Evolutionary conservation across 2,329 filamentous ascomycete genomes (phyloP).

Genomic region (Beauveria varroae): DNA sequence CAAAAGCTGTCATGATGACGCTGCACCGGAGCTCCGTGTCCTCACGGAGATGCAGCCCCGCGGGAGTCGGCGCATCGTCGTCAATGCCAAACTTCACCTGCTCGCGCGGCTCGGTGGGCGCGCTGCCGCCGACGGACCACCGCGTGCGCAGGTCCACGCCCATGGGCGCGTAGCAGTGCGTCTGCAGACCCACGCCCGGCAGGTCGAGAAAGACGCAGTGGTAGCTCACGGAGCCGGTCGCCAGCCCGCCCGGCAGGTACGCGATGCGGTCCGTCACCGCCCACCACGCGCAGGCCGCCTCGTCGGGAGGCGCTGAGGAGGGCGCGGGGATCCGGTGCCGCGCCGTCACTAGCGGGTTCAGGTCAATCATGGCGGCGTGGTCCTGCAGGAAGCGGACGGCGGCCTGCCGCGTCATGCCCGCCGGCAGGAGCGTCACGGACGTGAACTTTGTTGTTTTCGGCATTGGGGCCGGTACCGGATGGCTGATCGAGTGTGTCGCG

Average conservation of each 20-base stretch:
- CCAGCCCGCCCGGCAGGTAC: constrained; percentile 58
- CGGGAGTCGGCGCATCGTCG: constrained; percentile 44
- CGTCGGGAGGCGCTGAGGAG: constrained; percentile 57
- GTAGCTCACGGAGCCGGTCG: constrained; percentile 50
- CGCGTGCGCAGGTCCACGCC: constrained; percentile 71
- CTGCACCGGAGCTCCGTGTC: constrained; percentile 78
- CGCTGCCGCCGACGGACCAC: constrained; percentile 68
- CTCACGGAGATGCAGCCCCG: constrained; percentile 75
- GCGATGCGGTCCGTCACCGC: constrained; percentile 68
- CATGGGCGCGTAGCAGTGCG: constrained; percentile 76
- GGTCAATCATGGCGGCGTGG: constrained; percentile 76
- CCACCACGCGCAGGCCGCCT: constrained; percentile 70
- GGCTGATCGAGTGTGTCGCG: not conserved
- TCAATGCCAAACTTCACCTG: constrained; percentile 57
- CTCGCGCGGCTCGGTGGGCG: constrained; percentile 52
- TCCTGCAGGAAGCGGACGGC: constrained; percentile 70
- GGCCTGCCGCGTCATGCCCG: constrained; percentile 57
- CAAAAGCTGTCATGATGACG: constrained; percentile 64
- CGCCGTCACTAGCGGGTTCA: constrained; percentile 75
- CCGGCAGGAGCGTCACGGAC: constrained; percentile 69
- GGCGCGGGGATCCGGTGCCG: constrained; percentile 63
- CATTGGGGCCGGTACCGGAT: not conserved
- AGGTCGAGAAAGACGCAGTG: constrained; percentile 74
- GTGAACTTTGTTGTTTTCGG: constrained; percentile 54
- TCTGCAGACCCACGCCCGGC: constrained; percentile 60